These are phyloP conservation scores for Sanghuangporus weigelae DNA, from an alignment of 1,284 basidiomycete genomes.

Conservation along the genomic window DNA sequence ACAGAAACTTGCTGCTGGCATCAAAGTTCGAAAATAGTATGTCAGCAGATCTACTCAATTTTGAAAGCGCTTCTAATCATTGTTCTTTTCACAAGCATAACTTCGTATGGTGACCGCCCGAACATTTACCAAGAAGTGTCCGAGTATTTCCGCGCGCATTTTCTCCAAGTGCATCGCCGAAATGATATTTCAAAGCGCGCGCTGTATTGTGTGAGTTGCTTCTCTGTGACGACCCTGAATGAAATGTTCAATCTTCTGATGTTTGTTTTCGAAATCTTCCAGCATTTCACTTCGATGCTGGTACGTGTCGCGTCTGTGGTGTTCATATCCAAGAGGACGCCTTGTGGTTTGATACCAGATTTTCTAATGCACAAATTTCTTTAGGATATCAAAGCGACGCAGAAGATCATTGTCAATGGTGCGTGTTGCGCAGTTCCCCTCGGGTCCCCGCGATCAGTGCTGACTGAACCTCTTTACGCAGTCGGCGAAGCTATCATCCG, in stretches of 20 bases:
- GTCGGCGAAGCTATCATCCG: constrained; percentile 63
- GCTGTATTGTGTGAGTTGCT: constrained; percentile 54
- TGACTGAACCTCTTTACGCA: constrained; percentile 23
- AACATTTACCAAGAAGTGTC: constrained; percentile 68
- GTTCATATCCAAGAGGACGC: constrained; percentile 3
- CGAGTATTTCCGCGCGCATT: constrained; percentile 75
- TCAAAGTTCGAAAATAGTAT: constrained; percentile 66
- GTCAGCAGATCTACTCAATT: constrained; percentile 24
- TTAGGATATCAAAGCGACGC: constrained; percentile 71
- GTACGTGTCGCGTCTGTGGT: constrained; percentile 35
- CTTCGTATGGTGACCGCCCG: constrained; percentile 69
- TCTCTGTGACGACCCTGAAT: constrained; percentile 9
- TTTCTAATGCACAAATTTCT: neutral
- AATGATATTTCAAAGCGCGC: constrained; percentile 55
- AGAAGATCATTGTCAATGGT: constrained; percentile 69
- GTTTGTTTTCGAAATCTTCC: neutral
- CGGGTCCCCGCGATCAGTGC: neutral
- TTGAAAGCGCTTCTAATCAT: neutral
- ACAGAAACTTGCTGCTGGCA: constrained; percentile 58
- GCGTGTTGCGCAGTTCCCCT: constrained; percentile 23
- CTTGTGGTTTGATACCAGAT: neutral
- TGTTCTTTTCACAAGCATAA: constrained; percentile 46
- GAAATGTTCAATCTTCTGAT: neutral
- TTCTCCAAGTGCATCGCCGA: constrained; percentile 63
- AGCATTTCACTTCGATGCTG: constrained; percentile 78